Conservation (phyloP, 495 filamentous ascomycete genomes). For the Podospora sp. region DNA sequence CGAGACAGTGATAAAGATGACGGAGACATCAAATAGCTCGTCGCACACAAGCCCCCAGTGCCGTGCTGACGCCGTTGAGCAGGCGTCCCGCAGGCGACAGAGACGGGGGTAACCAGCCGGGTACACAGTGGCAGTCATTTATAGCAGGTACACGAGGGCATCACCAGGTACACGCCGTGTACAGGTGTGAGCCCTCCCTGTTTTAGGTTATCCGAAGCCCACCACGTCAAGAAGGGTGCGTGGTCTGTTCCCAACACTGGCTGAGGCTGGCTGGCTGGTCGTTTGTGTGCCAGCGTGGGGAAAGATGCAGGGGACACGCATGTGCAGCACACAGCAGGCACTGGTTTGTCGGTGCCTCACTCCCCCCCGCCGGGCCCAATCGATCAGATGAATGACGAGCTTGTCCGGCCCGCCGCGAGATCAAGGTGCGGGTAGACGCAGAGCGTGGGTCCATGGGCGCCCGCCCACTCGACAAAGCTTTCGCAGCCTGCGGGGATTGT, state of each 20-base stretch:
- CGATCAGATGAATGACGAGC: conserved; percentile 14
- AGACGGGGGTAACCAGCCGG: neutral
- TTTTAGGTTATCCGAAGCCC: conserved; percentile 19
- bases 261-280: neutral
- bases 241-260: neutral
- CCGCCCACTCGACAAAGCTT: conserved; percentile 6
- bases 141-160: conserved; percentile 17
- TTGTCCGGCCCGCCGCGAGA: conserved; percentile 12
- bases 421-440: conserved; percentile 15
- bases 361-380: conserved; percentile 13
- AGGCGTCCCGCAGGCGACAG: neutral
- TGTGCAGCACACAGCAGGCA: neutral
- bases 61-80: conserved; percentile 10
- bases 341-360: neutral
- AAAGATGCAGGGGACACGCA: conserved; percentile 22
- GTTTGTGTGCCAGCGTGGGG: conserved; percentile 3
- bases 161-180: conserved; percentile 2
- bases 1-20: conserved; percentile 28
- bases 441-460: neutral
- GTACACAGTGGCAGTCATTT: conserved; percentile 15
- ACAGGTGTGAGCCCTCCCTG: conserved; percentile 14
- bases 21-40: conserved; percentile 22
- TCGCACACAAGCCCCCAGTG: conserved; percentile 1
- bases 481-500: conserved; percentile 3
- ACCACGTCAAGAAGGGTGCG: neutral